These are phyloP conservation scores for Debaryomyces castellii DNA, from an alignment of 805 yeast species.

Conservation along the genomic window DNA sequence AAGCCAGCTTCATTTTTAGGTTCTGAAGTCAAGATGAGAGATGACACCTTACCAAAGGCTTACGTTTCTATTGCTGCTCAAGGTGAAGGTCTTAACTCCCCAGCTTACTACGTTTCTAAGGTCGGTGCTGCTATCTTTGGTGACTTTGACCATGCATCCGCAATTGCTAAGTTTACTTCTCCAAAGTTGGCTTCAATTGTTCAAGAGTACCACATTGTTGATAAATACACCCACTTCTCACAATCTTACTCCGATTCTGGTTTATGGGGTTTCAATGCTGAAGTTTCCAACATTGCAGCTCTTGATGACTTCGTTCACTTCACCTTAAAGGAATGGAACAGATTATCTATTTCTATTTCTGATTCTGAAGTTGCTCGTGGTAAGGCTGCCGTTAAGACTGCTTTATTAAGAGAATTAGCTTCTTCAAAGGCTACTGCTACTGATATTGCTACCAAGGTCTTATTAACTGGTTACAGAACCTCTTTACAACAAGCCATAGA, in stretches of 20 bases:
- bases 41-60: conserved; percentile 80
- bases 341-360: conserved; percentile 71
- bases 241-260: conserved; percentile 74
- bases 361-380: conserved; percentile 79
- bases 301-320: conserved; percentile 81
- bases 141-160: conserved; percentile 52
- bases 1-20: conserved; percentile 72
- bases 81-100: conserved; percentile 65
- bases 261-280: conserved; percentile 79
- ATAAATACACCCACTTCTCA: conserved; percentile 70
- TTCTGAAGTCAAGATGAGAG: conserved; percentile 85
- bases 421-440: conserved; percentile 52
- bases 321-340: conserved; percentile 84
- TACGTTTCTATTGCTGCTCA: conserved; percentile 73
- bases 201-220: conserved; percentile 71
- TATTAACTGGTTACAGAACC: conserved; percentile 61
- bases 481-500: conserved; percentile 59
- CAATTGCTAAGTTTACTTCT: conserved; percentile 52
- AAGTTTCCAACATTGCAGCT: conserved; percentile 54
- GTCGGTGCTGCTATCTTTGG: conserved; percentile 67
- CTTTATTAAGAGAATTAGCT: conserved; percentile 50
- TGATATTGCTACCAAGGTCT: conserved; percentile 58
- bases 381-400: conserved; percentile 68
- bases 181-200: conserved; percentile 70
- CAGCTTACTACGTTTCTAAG: conserved; percentile 66